Base-by-base conservation (phyloP, 2,329 filamentous ascomycete genomes). In the Ophiostoma angusticollis region DNA sequence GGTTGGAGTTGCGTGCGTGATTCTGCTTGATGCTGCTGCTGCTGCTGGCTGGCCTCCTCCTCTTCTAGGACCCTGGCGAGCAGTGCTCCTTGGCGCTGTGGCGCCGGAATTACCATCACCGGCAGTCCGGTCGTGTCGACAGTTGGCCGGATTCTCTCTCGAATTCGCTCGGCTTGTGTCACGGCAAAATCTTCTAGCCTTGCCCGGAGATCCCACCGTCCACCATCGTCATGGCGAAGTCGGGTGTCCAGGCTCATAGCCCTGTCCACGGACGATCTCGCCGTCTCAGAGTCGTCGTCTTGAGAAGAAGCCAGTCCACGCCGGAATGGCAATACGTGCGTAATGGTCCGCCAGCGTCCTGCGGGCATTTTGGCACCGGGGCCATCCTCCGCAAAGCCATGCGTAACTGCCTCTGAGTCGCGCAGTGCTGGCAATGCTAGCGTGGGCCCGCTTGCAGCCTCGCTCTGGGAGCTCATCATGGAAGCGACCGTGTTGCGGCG, bases 151-250 rank as follows among this genome's bases (percentile, higher is more conserved):
- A 75, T 63, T 41, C 61, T 66, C 39, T 78, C 74, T 9, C 72
- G 62, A 6, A 78, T 54, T 50, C 64, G 70, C 45, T 79, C 74
- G 1, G 73, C 75, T 45, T 78, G 73, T 7, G 63, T 66, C 1
- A 63, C 71, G 1, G 74, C 72, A 48, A 78, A 78, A 34, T 76
- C 68, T 43, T 80, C 75, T 1, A 79, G 52, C 12, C 72, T 64
- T 9, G 60, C 61, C 24, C 65, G 65, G 9, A 79, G 49, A 49
- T 78, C 72, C 74, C 74, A 78, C 30, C 64, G 58, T 40, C 40
- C 47, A 35, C 31, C 35, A 2, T 47, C 46, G 21, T 47, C 47
- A 28, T 39, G 43, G 14, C 35, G 38, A 8, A 45, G 17, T 13
- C 27, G 33, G 6, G 31, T 25, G 11, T 37, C 37, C 5, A 14